Percentiles rank a stretch among this genome's conserved stretches.
Conservation (phyloP, 805 yeast species). For the Yarrowia sp. region DNA sequence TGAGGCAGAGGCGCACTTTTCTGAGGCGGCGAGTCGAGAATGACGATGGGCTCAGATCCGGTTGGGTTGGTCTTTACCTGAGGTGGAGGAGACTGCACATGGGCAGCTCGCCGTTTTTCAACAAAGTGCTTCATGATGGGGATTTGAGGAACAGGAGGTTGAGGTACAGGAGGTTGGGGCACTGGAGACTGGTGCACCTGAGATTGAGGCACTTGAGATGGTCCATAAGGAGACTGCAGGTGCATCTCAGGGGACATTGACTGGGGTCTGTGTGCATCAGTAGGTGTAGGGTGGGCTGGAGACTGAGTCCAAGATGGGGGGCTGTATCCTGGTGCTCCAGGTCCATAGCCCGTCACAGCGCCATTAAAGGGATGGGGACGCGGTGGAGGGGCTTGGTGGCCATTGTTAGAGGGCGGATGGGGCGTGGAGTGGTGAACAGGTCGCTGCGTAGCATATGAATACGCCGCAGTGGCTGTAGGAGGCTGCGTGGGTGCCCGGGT, state of each 20-base stretch:
- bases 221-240: background rate
- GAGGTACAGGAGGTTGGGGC: background rate
- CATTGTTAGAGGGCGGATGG: no score
- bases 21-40: conserved; percentile 7
- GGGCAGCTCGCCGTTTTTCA: no score
- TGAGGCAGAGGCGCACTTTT: background rate
- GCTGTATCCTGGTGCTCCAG: conserved; percentile 8
- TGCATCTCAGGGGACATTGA: background rate
- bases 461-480: no score
- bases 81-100: no score
- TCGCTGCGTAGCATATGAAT: no score
- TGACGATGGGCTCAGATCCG: background rate
- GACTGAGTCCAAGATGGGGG: background rate
- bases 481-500: no score
- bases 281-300: background rate
- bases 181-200: background rate
- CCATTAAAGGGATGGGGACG: no score
- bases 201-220: background rate
- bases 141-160: background rate
- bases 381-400: no score
- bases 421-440: no score
- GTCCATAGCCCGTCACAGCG: conserved; percentile 2
- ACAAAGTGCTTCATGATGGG: no score
- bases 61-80: background rate
- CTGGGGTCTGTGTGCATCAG: background rate